Percentiles rank a stretch among this genome's conserved stretches.
These are phyloP conservation scores for Dactylonectria macrodidyma DNA, from an alignment of 2,329 filamentous ascomycete genomes.

Conservation along the genomic window DNA sequence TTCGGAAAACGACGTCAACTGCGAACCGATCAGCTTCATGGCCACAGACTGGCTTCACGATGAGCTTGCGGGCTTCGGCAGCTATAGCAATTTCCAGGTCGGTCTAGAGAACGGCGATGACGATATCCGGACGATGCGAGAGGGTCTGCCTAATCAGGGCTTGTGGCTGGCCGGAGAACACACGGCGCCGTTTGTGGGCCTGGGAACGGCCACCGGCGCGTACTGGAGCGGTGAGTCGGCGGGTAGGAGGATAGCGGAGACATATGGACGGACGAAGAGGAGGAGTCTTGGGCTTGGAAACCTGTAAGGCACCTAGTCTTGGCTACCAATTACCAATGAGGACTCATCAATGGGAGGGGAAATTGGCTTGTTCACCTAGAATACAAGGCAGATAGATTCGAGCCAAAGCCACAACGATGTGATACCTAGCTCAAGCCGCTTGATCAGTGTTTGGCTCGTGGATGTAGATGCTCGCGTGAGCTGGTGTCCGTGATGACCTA, in stretches of 20 bases:
- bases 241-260: conserved; percentile 73
- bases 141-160: conserved; percentile 75
- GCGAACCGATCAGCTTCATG: conserved; percentile 74
- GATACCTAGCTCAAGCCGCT: conserved; percentile 4
- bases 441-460: conserved; percentile 10
- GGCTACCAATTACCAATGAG: not conserved
- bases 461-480: conserved; percentile 39
- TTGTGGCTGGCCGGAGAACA: conserved; percentile 94
- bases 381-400: conserved; percentile 14
- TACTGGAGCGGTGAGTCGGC: conserved; percentile 92
- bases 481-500: conserved; percentile 11
- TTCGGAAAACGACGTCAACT: conserved; percentile 64
- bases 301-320: conserved; percentile 10
- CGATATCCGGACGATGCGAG: conserved; percentile 77
- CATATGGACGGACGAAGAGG: conserved; percentile 59
- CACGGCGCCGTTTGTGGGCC: conserved; percentile 88
- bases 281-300: conserved; percentile 23
- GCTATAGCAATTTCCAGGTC: conserved; percentile 88
- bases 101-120: conserved; percentile 79
- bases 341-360: conserved; percentile 1
- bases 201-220: conserved; percentile 91
- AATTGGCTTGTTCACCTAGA: conserved; percentile 5
- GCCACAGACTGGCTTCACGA: conserved; percentile 86
- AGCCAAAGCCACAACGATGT: conserved; percentile 12
- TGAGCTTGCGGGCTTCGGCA: conserved; percentile 84